phyloP scores from a whole-genome alignment of 2,329 filamentous ascomycete genomes.

The Pyrenophora seminiperda region DNA sequence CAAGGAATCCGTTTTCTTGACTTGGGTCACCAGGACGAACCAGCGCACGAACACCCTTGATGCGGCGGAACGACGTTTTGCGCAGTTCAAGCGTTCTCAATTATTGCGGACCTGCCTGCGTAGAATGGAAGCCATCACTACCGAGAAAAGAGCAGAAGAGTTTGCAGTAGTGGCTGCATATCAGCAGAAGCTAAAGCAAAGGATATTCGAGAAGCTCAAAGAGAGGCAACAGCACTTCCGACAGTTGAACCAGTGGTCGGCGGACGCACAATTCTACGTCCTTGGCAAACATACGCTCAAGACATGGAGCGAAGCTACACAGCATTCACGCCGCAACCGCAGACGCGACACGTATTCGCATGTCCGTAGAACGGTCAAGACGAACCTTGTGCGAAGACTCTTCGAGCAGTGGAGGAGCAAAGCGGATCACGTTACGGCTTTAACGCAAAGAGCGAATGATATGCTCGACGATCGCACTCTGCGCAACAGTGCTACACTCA shows the following conservation, averaged over 20 bases:
- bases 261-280: conserved; percentile 63
- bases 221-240: conserved; percentile 50
- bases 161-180: conserved; percentile 50
- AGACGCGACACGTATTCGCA: conserved; percentile 62
- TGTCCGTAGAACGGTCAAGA: conserved; percentile 59
- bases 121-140: conserved; percentile 34
- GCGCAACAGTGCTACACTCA: conserved; percentile 37
- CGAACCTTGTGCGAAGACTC: conserved; percentile 54
- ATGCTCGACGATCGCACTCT: conserved; percentile 29
- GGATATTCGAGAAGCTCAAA: conserved; percentile 44
- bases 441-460: conserved; percentile 42
- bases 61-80: conserved; percentile 38
- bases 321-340: conserved; percentile 57
- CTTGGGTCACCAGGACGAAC: conserved; percentile 39
- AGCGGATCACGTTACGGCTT: conserved; percentile 17
- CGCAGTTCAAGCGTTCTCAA: conserved; percentile 38
- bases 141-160: conserved; percentile 35
- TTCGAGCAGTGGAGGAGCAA: conserved; percentile 49
- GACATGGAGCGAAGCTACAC: conserved; percentile 57
- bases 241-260: conserved; percentile 59
- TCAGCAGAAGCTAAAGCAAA: conserved; percentile 49
- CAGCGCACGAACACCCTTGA: conserved; percentile 36
- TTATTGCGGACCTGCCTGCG: conserved; percentile 33
- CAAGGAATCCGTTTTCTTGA: conserved; percentile 34
- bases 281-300: conserved; percentile 57